These are phyloP conservation scores for Mimosa pudica DNA, from an alignment of 306 rosid genomes.

Conservation along the genomic window DNA sequence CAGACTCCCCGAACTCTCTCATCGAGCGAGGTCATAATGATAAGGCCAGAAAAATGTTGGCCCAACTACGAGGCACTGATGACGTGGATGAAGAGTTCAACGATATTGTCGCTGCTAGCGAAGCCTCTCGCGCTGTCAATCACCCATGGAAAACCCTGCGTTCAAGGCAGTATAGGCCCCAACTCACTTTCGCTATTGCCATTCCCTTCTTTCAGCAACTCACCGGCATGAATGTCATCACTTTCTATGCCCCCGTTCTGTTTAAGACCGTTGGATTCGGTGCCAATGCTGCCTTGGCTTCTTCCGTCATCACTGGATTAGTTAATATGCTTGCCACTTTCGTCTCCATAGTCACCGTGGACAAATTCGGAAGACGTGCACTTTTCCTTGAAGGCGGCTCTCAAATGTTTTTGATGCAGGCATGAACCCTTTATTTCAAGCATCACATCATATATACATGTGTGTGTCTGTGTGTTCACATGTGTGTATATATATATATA, in stretches of 20 bases:
- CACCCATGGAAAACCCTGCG: background rate
- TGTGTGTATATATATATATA: no score
- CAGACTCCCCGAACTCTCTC: background rate
- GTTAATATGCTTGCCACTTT: background rate
- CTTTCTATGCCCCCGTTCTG: background rate
- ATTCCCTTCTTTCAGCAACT: background rate
- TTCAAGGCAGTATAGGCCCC: background rate
- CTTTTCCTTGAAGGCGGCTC: background rate
- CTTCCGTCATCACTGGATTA: background rate
- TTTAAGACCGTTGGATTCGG: background rate
- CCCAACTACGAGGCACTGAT: background rate
- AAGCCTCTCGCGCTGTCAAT: background rate
- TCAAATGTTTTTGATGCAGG: background rate
- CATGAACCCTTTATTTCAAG: no score
- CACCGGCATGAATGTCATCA: background rate
- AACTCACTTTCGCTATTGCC: background rate
- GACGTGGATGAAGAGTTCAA: background rate
- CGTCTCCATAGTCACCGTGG: background rate
- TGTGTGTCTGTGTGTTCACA: no score
- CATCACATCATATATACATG: no score
- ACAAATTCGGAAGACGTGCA: background rate
- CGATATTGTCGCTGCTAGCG: background rate
- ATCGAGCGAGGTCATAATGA: background rate
- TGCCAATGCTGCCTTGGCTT: background rate
- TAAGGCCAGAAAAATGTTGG: background rate